Evolutionary conservation across 306 rosid genomes (phyloP), one percentile per base, ranked within the genome.

Genomic region (Begonia peltatifolia): DNA sequence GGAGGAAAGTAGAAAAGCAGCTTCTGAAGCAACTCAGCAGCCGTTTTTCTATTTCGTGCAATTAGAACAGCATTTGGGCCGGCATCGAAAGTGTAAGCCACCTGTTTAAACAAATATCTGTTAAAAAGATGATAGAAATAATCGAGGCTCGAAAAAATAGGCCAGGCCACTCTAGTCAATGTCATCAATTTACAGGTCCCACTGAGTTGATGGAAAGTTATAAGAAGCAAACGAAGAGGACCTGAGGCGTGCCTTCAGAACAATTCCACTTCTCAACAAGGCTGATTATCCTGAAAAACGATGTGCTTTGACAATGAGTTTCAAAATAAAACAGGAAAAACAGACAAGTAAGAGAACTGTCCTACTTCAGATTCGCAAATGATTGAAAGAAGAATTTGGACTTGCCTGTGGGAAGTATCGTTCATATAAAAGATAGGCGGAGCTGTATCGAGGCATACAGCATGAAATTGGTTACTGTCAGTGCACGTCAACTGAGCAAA

Each of bases 361-460:
- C 6, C 35, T 25, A 6, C 6, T 25, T 3, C 6, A 2, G 6
- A 25, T 25, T 25, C 35, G 0, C 6, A 25, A 3, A 25, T 25
- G 6, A 25, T 25, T 2, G 6, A 3, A 25, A 25, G 6, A 25
- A 25, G 35, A 25, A 25, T 6, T 2, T 25, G 60, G 47, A 63
- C 75, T 66, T 70, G 76, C 99, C 77, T 83, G 79, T 90, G 99
- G 62, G 99, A 90, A 25, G 99, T 86, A 72, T 86, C 92, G 52
- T 90, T 90, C 99, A 90, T 90, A 81, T 90, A 90, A 69, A 90
- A 90, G 59, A 90, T 83, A 18, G 99, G 99, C 53, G 99, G 99
- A 60, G 64, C 53, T 11, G 99, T 86, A 72, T 90, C 99, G 47
- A 90, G 82, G 77, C 99, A 90, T 66, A 90, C 99, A 14, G 95